Evolutionary conservation across 2,329 filamentous ascomycete species (phyloP).

Genomic region (Hypoxylon sp.): DNA sequence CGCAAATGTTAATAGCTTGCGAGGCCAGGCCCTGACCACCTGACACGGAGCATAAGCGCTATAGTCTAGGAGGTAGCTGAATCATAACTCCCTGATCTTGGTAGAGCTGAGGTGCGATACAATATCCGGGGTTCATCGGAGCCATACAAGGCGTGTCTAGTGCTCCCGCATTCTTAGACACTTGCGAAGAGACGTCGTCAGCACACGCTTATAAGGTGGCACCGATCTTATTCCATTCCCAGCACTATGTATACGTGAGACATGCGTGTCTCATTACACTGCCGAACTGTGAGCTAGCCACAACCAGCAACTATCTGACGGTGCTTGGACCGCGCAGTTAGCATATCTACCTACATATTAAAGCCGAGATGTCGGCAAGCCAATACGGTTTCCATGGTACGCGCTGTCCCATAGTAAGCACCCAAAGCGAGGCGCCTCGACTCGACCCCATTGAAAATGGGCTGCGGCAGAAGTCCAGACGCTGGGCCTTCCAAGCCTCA

Average conservation of each 20-base stretch:
- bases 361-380: too few species aligned
- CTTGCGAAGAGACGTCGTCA: constrained; percentile 18
- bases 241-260: constrained; percentile 32
- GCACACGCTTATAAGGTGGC: constrained; percentile 11
- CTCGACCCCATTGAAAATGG: too few species aligned
- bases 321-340: background rate
- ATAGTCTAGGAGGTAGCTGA: too few species aligned
- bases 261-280: constrained; percentile 32
- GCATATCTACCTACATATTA: too few species aligned
- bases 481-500: too few species aligned
- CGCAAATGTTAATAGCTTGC: constrained; percentile 26
- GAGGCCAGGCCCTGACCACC: constrained; percentile 16
- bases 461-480: too few species aligned
- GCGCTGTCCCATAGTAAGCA: constrained; percentile 26
- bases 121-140: constrained; percentile 1
- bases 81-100: background rate
- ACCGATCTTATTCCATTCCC: constrained; percentile 22
- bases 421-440: constrained; percentile 1
- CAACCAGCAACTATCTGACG: constrained; percentile 17
- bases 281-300: constrained; percentile 23
- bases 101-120: background rate
- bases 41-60: constrained; percentile 18
- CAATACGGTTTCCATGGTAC: too few species aligned
- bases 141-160: constrained; percentile 10
- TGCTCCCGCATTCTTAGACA: constrained; percentile 4